Evolutionary conservation across 768 basidiomycete genomes (phyloP), one percentile per base, ranked within the genome.

Genomic region (Termitomyces heimii): DNA sequence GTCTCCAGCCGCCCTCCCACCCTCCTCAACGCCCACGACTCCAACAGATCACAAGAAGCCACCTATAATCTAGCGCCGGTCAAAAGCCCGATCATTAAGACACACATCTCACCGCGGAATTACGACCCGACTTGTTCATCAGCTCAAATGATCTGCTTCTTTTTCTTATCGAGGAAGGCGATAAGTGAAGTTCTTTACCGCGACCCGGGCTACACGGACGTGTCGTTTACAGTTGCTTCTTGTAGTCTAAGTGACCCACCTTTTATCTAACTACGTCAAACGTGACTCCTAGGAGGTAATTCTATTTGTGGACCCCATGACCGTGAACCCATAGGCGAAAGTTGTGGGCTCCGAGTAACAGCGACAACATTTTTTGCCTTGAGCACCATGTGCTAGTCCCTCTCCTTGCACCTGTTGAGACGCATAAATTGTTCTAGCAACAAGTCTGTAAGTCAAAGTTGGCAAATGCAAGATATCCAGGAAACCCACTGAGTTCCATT

Each of bases 141-240:
- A 54, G 42, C 32, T 53, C 43, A 3, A 48, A 7, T 60, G 56
- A 57, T 60, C 42, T 54, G 37, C 24, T 8, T 35, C 20, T 54
- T 57, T 58, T 58, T 58, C 60, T 49, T 53, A 58, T 58, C 45
- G 44, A 35, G 60, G 57, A 61, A 61, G 52, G 50, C 48, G 56
- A 35, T 24, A 29, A 34, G 12, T 26, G 29, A 10, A 9, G 9
- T 29, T 32, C 20, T 8, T 40, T 56, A 20, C 46, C 13, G 53
- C 1, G 40, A 42, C 26, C 28, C 42, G 47, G 49, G 18, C 50
- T 18, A 39, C 9, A 44, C 32, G 39, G 48, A 49, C 32, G 20
- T 46, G 22, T 32, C 20, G 22, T 35, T 24, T 24, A 9, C 22
- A 35, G 7, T 24, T 35, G 4, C 48, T 50, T 49, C 48, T 34